These are phyloP conservation scores for Rhododendron kiyosumense DNA, from an alignment of 148 eudicot species.

Conservation along the genomic window DNA sequence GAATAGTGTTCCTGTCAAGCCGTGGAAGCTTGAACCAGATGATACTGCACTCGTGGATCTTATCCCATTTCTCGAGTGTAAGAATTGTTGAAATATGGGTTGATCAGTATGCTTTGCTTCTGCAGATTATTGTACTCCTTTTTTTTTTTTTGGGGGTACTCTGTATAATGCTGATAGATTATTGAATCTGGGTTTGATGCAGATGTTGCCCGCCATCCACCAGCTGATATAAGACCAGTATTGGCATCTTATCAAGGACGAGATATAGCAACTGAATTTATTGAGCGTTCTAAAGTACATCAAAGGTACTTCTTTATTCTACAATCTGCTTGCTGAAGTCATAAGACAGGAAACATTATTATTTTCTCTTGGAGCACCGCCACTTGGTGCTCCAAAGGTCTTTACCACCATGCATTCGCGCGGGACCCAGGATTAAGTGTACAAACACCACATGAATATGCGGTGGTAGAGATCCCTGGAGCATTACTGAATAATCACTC, in stretches of 20 bases:
- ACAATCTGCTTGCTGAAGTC: background rate
- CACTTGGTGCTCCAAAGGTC: background rate
- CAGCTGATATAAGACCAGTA: conserved; percentile 70
- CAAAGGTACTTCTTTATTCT: conserved; percentile 37
- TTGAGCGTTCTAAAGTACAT: conserved; percentile 72
- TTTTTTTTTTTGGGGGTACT: background rate
- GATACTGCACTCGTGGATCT: conserved; percentile 83
- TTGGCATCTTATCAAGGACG: conserved; percentile 74
- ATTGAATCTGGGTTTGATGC: conserved; percentile 16
- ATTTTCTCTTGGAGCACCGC: background rate
- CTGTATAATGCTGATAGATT: background rate
- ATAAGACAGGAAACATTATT: background rate
- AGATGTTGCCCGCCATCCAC: conserved; percentile 70
- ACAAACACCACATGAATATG: background rate
- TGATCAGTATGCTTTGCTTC: background rate
- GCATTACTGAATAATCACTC: too few relatives aligned
- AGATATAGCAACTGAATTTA: conserved; percentile 80
- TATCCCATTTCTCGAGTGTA: conserved; percentile 92
- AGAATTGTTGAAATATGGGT: conserved; percentile 7
- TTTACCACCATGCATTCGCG: background rate
- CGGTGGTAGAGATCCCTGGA: background rate
- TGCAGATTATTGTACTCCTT: background rate
- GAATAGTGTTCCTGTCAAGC: conserved; percentile 58
- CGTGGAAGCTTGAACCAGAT: conserved; percentile 69
- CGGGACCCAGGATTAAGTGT: background rate